A percentile compares a stretch with the other conserved stretches of the same genome.
Evolutionary conservation across 495 filamentous ascomycete species (phyloP).

Genomic region (Penicillium ochrochloron): DNA sequence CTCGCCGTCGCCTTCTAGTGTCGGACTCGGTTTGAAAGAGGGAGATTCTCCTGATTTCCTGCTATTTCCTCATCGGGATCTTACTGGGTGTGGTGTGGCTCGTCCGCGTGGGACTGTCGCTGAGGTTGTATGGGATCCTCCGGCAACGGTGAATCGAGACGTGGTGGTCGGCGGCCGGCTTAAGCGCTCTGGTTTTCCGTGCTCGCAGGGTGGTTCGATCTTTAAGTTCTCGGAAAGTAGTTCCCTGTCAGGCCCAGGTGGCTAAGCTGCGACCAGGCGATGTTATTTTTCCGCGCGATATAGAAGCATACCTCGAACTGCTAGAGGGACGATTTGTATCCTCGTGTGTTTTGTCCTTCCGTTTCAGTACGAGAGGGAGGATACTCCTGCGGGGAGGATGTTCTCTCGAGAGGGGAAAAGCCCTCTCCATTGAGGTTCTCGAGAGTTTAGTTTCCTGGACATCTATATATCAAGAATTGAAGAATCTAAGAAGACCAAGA

Average conservation of each 20-base stretch:
- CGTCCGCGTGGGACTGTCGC: conserved; percentile 38
- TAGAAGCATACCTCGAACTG: too few species aligned
- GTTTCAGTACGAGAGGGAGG: too few species aligned
- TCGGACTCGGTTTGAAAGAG: conserved; percentile 19
- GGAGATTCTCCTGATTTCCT: conserved; percentile 33
- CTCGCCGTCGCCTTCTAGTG: background rate
- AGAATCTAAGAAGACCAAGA: background rate
- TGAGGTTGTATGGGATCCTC: conserved; percentile 47
- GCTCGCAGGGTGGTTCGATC: background rate
- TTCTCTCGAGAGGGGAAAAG: too few species aligned
- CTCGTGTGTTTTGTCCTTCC: too few species aligned
- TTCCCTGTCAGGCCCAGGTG: too few species aligned
- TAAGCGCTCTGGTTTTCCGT: background rate
- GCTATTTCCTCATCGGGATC: conserved; percentile 36
- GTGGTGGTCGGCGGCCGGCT: conserved; percentile 31
- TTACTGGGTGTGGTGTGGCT: conserved; percentile 36
- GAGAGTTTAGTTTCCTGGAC: too few species aligned
- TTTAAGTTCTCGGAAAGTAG: background rate
- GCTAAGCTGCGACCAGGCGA: too few species aligned
- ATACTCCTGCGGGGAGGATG: too few species aligned
- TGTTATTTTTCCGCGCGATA: too few species aligned
- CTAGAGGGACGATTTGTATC: too few species aligned
- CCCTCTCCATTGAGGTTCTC: too few species aligned
- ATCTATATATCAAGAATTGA: too few species aligned
- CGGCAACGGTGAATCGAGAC: conserved; percentile 30